Conservation (phyloP, 2,329 filamentous ascomycete species). For the Aspergillus thermomutatus region DNA sequence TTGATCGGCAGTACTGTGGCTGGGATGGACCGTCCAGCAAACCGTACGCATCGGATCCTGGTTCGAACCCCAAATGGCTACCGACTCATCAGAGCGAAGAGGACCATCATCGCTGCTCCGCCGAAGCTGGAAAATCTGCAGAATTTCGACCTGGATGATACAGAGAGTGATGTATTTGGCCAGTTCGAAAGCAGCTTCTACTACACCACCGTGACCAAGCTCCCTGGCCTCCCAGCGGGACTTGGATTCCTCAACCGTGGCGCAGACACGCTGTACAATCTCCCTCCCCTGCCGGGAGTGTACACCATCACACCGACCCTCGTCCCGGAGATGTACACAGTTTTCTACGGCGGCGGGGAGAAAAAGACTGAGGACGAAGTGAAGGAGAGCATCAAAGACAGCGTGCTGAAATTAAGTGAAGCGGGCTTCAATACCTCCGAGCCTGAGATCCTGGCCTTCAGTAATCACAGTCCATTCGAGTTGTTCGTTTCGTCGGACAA, state of each 20-base stretch:
- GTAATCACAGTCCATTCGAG: constrained; percentile 25
- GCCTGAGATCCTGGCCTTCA: constrained; percentile 13
- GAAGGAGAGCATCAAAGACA: neutral
- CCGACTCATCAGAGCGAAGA: constrained; percentile 31
- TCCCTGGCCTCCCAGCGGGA: constrained; percentile 20
- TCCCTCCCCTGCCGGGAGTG: constrained; percentile 5
- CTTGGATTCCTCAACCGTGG: constrained; percentile 6
- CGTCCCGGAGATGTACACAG: neutral
- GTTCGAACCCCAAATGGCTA: constrained; percentile 23
- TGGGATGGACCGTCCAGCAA: constrained; percentile 24
- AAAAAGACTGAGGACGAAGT: constrained; percentile 2
- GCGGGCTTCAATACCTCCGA: neutral
- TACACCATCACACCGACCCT: constrained; percentile 5
- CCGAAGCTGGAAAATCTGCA: constrained; percentile 32
- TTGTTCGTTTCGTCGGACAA: constrained; percentile 27
- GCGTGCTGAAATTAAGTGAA: constrained; percentile 3
- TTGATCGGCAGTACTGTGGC: constrained; percentile 37
- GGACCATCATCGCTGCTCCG: constrained; percentile 37
- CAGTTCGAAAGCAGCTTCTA: constrained; percentile 23
- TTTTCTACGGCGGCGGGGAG: constrained; percentile 3
- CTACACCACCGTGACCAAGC: constrained; percentile 31
- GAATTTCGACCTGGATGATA: constrained; percentile 28
- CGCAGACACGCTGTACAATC: constrained; percentile 5
- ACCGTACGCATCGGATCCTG: constrained; percentile 24
- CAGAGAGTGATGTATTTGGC: constrained; percentile 32